These are phyloP conservation scores for Umbilicus rupestris DNA, from an alignment of 164 flowering plant species.

Conservation along the genomic window DNA sequence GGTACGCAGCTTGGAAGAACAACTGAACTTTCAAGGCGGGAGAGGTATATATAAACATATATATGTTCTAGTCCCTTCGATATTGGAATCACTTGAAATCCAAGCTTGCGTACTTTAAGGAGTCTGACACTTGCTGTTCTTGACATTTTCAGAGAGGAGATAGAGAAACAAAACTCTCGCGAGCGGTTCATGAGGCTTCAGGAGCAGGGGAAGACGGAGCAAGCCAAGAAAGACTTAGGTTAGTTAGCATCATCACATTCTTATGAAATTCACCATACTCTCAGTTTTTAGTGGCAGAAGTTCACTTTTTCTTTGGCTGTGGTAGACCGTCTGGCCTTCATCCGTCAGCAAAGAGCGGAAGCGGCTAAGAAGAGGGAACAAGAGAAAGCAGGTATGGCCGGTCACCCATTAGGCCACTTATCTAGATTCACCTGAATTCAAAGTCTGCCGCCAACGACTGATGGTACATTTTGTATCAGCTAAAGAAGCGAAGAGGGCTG, in stretches of 20 bases:
- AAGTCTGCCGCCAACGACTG: not conserved
- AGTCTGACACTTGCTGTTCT: not conserved
- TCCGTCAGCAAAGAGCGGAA: slow-evolving; percentile 3
- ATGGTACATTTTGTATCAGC: not conserved
- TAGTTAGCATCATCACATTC: slow-evolving; percentile 1
- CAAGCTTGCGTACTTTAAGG: not conserved
- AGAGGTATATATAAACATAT: slow-evolving; percentile 47
- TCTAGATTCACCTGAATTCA: not conserved
- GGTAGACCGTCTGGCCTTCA: slow-evolving; percentile 3
- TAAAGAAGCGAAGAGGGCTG: not conserved
- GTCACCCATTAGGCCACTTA: not conserved
- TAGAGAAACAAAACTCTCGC: slow-evolving; percentile 83
- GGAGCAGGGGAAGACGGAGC: slow-evolving; percentile 95
- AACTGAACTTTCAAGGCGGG: slow-evolving; percentile 59
- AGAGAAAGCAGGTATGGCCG: slow-evolving; percentile 1
- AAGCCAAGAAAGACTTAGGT: slow-evolving; percentile 88
- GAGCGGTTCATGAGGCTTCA: slow-evolving; percentile 83
- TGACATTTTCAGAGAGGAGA: slow-evolving; percentile 46
- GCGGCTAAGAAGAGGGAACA: slow-evolving; percentile 1
- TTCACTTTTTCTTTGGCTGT: not conserved
- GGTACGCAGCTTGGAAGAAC: slow-evolving; percentile 35
- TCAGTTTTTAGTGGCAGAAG: too few species aligned
- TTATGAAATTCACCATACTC: too few species aligned
- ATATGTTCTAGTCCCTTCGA: not conserved
- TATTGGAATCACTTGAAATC: not conserved